Conservation (phyloP, 257 asterid genomes). For the Gentiana dahurica region DNA sequence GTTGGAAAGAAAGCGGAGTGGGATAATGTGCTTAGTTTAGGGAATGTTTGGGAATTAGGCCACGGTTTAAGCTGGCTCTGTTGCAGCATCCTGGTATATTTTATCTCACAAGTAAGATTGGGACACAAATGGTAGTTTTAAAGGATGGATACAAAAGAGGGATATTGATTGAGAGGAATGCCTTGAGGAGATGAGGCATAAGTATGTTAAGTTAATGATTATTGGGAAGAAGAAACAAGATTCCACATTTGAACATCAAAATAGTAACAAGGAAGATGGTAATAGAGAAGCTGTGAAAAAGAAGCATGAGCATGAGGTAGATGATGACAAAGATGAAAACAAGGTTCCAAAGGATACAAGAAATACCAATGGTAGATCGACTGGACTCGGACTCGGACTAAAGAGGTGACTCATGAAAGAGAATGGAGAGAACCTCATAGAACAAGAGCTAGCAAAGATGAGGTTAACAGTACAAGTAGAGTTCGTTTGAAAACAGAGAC, state of each 20-base stretch:
- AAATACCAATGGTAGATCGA: too few relatives aligned
- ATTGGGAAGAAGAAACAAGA: background rate
- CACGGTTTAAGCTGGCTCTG: conserved; percentile 69
- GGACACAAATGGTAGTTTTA: conserved; percentile 64
- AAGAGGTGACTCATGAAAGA: too few relatives aligned
- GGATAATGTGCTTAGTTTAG: conserved; percentile 59
- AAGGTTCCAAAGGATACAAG: too few relatives aligned
- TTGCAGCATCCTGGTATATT: conserved; percentile 88
- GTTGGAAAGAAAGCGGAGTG: conserved; percentile 74
- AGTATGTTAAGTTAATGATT: conserved; percentile 20
- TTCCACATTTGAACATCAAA: background rate
- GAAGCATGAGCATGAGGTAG: background rate
- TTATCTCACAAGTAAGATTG: conserved; percentile 59
- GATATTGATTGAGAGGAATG: conserved; percentile 44
- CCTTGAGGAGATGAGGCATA: conserved; percentile 53
- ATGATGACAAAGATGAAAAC: too few relatives aligned
- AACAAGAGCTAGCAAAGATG: too few relatives aligned
- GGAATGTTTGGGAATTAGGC: conserved; percentile 75
- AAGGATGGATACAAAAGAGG: conserved; percentile 78
- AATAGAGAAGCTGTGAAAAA: background rate
- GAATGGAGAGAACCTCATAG: too few relatives aligned
- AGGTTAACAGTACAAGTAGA: too few relatives aligned
- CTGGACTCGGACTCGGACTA: too few relatives aligned
- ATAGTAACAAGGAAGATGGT: background rate
- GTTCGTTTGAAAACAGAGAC: too few relatives aligned